Evolutionary conservation across 805 yeast genomes (phyloP).

Genomic region (Debaryomyces castellii): DNA sequence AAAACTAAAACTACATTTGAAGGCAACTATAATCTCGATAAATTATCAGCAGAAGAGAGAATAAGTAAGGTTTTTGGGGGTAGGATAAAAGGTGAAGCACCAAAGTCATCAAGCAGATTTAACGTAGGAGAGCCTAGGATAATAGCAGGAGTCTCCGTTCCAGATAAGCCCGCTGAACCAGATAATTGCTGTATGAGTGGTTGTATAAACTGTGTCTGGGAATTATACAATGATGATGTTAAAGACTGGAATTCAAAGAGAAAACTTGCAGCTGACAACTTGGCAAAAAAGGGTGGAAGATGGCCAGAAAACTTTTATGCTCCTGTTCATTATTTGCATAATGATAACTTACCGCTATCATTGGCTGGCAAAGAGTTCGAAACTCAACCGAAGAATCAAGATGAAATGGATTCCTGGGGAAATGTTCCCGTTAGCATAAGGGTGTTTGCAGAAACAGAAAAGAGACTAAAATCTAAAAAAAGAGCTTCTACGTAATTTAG

Average conservation of each 20-base stretch:
- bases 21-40: conserved; percentile 31
- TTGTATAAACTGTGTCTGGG: conserved; percentile 97
- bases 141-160: conserved; percentile 68
- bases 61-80: conserved; percentile 56
- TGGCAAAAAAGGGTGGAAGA: conserved; percentile 37
- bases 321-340: conserved; percentile 30
- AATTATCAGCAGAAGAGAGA: conserved; percentile 44
- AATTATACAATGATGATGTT: conserved; percentile 81
- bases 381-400: conserved; percentile 5
- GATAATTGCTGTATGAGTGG: conserved; percentile 98
- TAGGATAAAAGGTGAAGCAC: conserved; percentile 51
- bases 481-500: conserved; percentile 1
- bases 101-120: conserved; percentile 38
- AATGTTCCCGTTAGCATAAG: conserved; percentile 71
- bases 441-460: conserved; percentile 84
- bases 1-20: conserved; percentile 25
- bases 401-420: conserved; percentile 33
- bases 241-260: conserved; percentile 74
- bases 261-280: conserved; percentile 50
- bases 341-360: conserved; percentile 37
- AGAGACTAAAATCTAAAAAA: conserved; percentile 49
- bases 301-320: conserved; percentile 47
- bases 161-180: conserved; percentile 84
- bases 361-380: conserved; percentile 15
- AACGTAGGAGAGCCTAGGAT: conserved; percentile 34